A percentile compares a stretch with the other conserved stretches of the same genome.
Conservation (phyloP, 2,329 filamentous ascomycete genomes). For the Pseudovirgaria hyperparasitica region DNA sequence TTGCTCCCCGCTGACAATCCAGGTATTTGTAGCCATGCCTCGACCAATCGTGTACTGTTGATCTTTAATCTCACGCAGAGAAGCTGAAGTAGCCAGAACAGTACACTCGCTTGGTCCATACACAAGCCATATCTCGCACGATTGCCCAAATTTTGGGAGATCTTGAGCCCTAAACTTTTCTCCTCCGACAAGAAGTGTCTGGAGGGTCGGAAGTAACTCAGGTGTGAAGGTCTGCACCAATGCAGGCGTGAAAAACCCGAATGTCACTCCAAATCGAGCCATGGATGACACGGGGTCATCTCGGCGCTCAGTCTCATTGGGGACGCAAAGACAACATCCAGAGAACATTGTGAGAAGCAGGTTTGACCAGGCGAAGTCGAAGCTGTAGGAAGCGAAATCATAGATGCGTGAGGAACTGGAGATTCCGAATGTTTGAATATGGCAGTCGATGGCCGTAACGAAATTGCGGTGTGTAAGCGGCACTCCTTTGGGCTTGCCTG, state of each 20-base stretch:
- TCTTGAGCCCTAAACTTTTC: slow-evolving; percentile 27
- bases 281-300: slow-evolving; percentile 41
- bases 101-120: slow-evolving; percentile 32
- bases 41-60: slow-evolving; percentile 3
- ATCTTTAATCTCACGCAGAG: too few relatives aligned
- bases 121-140: too few relatives aligned
- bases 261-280: too few relatives aligned
- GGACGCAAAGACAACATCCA: slow-evolving; percentile 48
- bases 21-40: slow-evolving; percentile 6
- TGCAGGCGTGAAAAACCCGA: slow-evolving; percentile 46
- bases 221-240: slow-evolving; percentile 36
- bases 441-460: background rate
- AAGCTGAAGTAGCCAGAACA: slow-evolving; percentile 8
- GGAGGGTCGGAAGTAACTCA: slow-evolving; percentile 26
- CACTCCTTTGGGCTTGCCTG: slow-evolving; percentile 10
- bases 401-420: slow-evolving; percentile 6
- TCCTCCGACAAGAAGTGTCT: slow-evolving; percentile 27
- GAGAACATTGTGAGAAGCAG: slow-evolving; percentile 11
- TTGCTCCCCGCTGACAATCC: slow-evolving; percentile 15
- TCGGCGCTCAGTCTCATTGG: slow-evolving; percentile 38
- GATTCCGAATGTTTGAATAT: too few relatives aligned
- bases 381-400: slow-evolving; percentile 11
- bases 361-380: slow-evolving; percentile 11
- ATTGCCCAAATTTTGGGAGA: slow-evolving; percentile 7
- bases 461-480: slow-evolving; percentile 8